phyloP scores from a whole-genome alignment of 1,284 basidiomycete species.

The Trametes hirsuta region DNA sequence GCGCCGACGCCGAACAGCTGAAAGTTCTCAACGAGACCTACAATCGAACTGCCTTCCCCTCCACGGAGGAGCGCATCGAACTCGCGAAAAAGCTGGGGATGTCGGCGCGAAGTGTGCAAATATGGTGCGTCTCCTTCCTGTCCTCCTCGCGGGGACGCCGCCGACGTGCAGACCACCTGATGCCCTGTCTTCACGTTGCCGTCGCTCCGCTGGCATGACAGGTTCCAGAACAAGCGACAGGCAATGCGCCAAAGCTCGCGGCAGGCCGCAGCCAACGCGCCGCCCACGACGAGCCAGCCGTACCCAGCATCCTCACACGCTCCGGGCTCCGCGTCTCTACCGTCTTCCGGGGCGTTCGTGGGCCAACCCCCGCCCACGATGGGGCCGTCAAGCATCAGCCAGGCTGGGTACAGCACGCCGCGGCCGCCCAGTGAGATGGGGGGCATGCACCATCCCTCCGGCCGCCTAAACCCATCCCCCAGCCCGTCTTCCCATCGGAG shows the following conservation, averaged over 20 bases:
- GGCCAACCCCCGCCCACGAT: slow-evolving; percentile 16
- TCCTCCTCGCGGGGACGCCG: slow-evolving; percentile 7
- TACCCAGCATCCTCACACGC: slow-evolving; percentile 49
- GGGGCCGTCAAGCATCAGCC: slow-evolving; percentile 24
- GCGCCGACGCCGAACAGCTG: slow-evolving; percentile 77
- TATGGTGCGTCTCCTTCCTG: slow-evolving; percentile 58
- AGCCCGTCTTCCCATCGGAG: slow-evolving; percentile 27
- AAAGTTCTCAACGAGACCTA: slow-evolving; percentile 81
- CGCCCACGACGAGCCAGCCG: slow-evolving; percentile 51
- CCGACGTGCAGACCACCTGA: slow-evolving; percentile 3
- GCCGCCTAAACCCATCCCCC: slow-evolving; percentile 26
- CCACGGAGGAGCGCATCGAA: slow-evolving; percentile 79
- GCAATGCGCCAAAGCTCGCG: slow-evolving; percentile 77
- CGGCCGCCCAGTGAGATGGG: slow-evolving; percentile 24
- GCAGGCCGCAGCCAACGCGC: slow-evolving; percentile 50
- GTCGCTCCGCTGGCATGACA: slow-evolving; percentile 33
- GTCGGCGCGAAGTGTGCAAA: slow-evolving; percentile 83
- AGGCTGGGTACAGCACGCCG: slow-evolving; percentile 21
- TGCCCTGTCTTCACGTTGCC: background rate
- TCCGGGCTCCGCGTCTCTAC: slow-evolving; percentile 17
- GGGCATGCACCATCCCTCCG: slow-evolving; percentile 17
- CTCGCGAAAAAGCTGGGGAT: slow-evolving; percentile 78
- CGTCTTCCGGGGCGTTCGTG: slow-evolving; percentile 16
- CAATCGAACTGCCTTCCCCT: slow-evolving; percentile 78
- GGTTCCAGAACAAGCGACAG: slow-evolving; percentile 87